Conservation (phyloP, 768 basidiomycete species). For the Lentinula sp. region DNA sequence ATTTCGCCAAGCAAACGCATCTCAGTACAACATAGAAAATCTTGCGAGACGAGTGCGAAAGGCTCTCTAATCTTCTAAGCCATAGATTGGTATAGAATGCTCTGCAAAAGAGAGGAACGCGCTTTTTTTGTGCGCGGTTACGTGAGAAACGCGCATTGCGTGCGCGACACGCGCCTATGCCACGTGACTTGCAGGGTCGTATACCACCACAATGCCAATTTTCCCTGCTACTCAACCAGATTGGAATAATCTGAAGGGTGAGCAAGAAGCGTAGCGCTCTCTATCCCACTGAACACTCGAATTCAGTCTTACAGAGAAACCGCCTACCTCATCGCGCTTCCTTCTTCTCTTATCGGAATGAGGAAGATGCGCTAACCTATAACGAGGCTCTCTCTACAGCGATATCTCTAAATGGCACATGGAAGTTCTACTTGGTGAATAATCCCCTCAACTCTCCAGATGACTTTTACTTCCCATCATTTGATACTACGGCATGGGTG, state of each 20-base stretch:
- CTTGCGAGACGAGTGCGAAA: too few species aligned
- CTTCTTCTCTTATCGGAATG: conserved; percentile 1
- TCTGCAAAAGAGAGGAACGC: too few species aligned
- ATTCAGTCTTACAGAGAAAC: conserved; percentile 1
- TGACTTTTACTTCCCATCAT: neutral
- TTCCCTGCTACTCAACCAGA: conserved; percentile 4
- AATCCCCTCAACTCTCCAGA: conserved; percentile 4
- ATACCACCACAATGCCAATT: neutral
- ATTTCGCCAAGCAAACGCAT: too few species aligned
- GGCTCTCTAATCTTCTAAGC: too few species aligned
- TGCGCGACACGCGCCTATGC: too few species aligned
- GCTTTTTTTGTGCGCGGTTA: too few species aligned
- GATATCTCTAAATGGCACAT: conserved; percentile 7
- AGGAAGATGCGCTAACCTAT: conserved; percentile 2
- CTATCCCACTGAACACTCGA: neutral
- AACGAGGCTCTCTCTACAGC: neutral
- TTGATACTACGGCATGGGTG: conserved; percentile 1
- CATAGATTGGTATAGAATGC: too few species aligned
- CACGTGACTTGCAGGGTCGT: too few species aligned
- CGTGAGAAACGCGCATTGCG: too few species aligned
- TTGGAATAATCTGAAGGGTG: conserved; percentile 6
- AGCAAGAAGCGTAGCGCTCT: neutral
- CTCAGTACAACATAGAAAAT: too few species aligned
- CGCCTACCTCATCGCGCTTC: conserved; percentile 5
- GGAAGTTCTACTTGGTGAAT: conserved; percentile 2